phyloP scores from a whole-genome alignment of 768 basidiomycete species.

The Boletus bicolor region DNA sequence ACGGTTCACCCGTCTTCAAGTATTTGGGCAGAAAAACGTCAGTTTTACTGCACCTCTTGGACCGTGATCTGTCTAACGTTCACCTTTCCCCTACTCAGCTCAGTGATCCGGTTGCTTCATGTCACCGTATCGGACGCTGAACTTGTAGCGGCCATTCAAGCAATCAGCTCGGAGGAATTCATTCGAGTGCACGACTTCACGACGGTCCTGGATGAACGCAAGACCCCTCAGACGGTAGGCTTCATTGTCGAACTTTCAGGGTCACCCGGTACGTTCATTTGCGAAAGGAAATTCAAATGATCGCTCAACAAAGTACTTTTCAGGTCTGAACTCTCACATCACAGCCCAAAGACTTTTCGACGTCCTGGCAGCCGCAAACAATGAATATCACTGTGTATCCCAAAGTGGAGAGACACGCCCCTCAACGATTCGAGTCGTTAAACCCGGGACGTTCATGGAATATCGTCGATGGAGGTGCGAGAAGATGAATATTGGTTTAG shows the following conservation, averaged over 20 bases:
- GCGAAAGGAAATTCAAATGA: not conserved
- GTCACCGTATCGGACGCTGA: constrained; percentile 1
- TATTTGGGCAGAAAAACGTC: constrained; percentile 9
- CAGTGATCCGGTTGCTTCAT: constrained; percentile 1
- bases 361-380: not conserved
- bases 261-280: not conserved
- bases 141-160: constrained; percentile 1
- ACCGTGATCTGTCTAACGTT: not conserved
- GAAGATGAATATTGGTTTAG: constrained; percentile 1
- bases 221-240: constrained; percentile 6
- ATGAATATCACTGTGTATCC: not conserved
- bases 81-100: not conserved
- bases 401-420: not conserved
- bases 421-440: constrained; percentile 12
- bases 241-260: constrained; percentile 14
- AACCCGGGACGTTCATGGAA: constrained; percentile 12
- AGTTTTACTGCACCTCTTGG: not conserved
- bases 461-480: constrained; percentile 10
- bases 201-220: constrained; percentile 7
- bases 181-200: constrained; percentile 12
- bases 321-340: not conserved
- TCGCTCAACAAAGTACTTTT: too few species aligned
- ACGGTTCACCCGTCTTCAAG: constrained; percentile 11
- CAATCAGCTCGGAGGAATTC: constrained; percentile 3
- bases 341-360: constrained; percentile 4